These are phyloP conservation scores for Scorias spongiosa DNA, from an alignment of 2,329 filamentous ascomycete species.

Conservation along the genomic window DNA sequence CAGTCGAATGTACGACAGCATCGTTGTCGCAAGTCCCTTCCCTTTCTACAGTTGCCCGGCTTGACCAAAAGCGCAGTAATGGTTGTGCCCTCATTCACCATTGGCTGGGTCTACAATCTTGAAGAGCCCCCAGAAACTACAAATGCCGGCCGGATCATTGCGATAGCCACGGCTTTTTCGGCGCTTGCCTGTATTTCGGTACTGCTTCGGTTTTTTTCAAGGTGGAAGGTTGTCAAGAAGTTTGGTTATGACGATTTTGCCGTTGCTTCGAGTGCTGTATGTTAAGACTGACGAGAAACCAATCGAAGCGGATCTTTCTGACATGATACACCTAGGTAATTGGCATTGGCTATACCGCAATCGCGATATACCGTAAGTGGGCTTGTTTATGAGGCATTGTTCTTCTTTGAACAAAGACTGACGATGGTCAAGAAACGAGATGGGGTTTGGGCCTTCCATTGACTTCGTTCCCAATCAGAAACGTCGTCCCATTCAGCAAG, in stretches of 20 bases:
- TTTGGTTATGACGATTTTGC: conserved; percentile 5
- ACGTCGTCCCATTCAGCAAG: conserved; percentile 5
- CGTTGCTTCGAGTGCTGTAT: conserved; percentile 1
- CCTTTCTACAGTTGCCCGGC: too few species aligned
- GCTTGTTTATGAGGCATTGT: not conserved
- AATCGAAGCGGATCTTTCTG: not conserved
- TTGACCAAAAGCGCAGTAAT: not conserved
- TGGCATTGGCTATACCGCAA: conserved; percentile 4
- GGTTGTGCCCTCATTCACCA: conserved; percentile 1
- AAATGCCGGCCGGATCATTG: conserved; percentile 4
- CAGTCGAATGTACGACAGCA: too few species aligned
- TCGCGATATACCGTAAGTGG: conserved; percentile 3
- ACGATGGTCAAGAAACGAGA: conserved; percentile 1
- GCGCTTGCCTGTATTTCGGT: conserved; percentile 3
- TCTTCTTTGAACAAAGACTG: too few species aligned
- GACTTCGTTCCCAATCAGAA: conserved; percentile 3
- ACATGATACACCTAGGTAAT: not conserved
- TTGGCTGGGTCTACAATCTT: conserved; percentile 7
- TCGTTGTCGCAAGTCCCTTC: too few species aligned
- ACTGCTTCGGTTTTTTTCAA: conserved; percentile 1
- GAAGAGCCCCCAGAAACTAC: conserved; percentile 1
- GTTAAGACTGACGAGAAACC: not conserved
- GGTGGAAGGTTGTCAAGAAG: conserved; percentile 2
- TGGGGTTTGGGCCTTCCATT: conserved; percentile 4
- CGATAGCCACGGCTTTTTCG: conserved; percentile 3